A percentile compares a stretch with the other conserved stretches of the same genome.
Conservation (phyloP, 148 eudicot genomes). For the Spergularia bocconei region DNA sequence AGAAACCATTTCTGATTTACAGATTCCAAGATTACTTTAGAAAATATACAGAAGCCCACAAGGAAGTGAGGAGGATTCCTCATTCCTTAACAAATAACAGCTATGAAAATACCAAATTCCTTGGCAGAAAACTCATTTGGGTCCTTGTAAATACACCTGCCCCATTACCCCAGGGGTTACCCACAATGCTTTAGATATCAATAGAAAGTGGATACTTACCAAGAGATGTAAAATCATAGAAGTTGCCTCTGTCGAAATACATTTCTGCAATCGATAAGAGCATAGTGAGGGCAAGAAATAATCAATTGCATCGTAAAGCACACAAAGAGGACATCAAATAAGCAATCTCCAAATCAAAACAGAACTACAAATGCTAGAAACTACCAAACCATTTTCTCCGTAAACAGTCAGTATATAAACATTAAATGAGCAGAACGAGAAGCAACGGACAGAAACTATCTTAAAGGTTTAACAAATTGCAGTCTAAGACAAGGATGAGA, state of each 20-base stretch:
- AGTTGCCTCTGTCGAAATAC: constrained; percentile 85
- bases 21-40: too few relatives aligned
- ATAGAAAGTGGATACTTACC: constrained; percentile 42
- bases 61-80: too few relatives aligned
- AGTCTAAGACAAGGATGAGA: too few relatives aligned
- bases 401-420: background rate
- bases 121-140: too few relatives aligned
- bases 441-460: background rate
- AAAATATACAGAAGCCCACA: too few relatives aligned
- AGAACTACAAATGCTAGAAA: background rate
- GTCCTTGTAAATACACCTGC: too few relatives aligned
- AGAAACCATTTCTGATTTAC: too few relatives aligned
- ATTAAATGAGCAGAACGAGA: background rate
- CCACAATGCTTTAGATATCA: background rate
- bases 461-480: too few relatives aligned
- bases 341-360: background rate
- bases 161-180: background rate
- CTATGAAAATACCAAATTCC: too few relatives aligned
- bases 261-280: constrained; percentile 62
- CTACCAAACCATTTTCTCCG: background rate
- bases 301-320: constrained; percentile 7
- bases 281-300: background rate
- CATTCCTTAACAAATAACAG: too few relatives aligned
- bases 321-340: constrained; percentile 1
- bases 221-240: constrained; percentile 87